Percentiles rank a stretch among this genome's conserved stretches.
Conservation (phyloP, 179 eudicot genomes). For the Kewa caespitosa region DNA sequence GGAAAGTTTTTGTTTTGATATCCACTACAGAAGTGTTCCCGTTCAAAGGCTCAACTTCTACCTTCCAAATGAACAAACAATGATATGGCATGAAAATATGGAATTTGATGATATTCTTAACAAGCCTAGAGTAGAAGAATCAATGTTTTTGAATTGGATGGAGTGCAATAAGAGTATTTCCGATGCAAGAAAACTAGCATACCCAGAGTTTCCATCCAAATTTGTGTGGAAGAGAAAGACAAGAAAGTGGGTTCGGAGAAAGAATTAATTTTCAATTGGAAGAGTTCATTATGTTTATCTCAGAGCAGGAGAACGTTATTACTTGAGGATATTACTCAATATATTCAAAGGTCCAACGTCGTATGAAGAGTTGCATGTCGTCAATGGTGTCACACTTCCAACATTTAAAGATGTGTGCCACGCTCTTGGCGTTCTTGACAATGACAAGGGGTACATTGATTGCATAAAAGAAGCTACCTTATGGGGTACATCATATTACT, state of each 20-base stretch:
- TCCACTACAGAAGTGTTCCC: slow-evolving; percentile 12
- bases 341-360: not conserved
- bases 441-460: slow-evolving; percentile 24
- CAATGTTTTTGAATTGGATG: slow-evolving; percentile 25
- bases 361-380: not conserved
- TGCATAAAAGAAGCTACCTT: slow-evolving; percentile 13
- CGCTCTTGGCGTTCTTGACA: slow-evolving; percentile 13
- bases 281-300: not conserved
- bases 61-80: too few species aligned
- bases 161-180: not conserved
- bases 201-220: not conserved
- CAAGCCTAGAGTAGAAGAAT: not conserved
- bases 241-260: not conserved
- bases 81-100: too few species aligned
- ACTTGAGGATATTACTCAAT: not conserved
- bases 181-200: not conserved
- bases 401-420: slow-evolving; percentile 17
- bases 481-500: not conserved
- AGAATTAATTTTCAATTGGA: not conserved
- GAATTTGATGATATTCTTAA: too few species aligned
- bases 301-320: not conserved
- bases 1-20: slow-evolving; percentile 23
- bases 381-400: not conserved
- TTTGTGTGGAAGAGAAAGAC: not conserved
- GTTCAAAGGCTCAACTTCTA: too few species aligned